Conservation (phyloP, 2,329 filamentous ascomycete genomes). For the Falciphora oryzae region DNA sequence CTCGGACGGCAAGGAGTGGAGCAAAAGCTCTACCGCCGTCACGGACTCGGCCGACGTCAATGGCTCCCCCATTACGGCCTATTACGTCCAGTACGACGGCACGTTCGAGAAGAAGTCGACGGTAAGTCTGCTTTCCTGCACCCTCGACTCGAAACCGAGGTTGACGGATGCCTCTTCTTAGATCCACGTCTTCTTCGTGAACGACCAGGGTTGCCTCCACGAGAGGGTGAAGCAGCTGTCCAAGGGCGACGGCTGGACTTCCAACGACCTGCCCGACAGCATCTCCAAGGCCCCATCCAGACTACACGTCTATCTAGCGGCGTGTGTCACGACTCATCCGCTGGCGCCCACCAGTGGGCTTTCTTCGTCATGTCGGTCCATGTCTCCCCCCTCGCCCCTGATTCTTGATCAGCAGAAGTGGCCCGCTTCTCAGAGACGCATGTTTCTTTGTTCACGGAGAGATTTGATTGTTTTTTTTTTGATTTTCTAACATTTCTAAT, state of each 20-base stretch:
- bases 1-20: constrained; percentile 1
- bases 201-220: not conserved
- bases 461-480: too few species aligned
- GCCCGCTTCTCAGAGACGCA: too few species aligned
- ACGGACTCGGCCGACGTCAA: not conserved
- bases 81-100: not conserved
- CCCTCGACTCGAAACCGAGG: not conserved
- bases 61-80: not conserved
- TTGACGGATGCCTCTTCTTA: not conserved
- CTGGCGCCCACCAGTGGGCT: not conserved
- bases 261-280: not conserved
- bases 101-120: not conserved
- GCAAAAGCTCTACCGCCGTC: not conserved
- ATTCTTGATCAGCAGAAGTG: not conserved
- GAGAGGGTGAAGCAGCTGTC: not conserved
- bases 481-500: not conserved
- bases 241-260: not conserved
- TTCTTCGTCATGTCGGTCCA: not conserved
- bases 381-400: not conserved
- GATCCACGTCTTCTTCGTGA: not conserved
- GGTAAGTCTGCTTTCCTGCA: not conserved
- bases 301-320: not conserved
- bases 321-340: not conserved
- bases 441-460: too few species aligned
- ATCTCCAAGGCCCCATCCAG: not conserved